Conservation (phyloP, 169 alveolate species). For the Babesia bigemina region DNA sequence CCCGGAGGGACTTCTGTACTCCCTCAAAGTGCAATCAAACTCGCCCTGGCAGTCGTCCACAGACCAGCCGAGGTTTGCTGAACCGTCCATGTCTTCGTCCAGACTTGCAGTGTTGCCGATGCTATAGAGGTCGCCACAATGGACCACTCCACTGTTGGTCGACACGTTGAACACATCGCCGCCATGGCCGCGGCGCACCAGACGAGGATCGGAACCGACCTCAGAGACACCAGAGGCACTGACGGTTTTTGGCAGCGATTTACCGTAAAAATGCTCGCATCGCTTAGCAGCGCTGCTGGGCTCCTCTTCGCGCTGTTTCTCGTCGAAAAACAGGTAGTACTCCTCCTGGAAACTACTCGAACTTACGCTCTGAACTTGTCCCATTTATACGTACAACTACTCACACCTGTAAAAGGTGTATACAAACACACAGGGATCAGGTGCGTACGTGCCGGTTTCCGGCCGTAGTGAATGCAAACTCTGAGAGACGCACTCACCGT, state of each 20-base stretch:
- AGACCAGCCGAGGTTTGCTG: background rate
- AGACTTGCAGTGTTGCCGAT: background rate
- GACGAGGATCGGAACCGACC: background rate
- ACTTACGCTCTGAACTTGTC: conserved; percentile 37
- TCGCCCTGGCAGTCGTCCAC: conserved; percentile 70
- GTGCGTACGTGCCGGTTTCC: background rate
- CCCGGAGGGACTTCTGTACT: conserved; percentile 75
- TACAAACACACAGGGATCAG: background rate
- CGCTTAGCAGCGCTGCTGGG: background rate
- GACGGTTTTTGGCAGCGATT: background rate
- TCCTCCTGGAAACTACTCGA: conserved; percentile 35
- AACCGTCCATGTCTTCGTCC: background rate
- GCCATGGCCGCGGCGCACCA: conserved; percentile 7
- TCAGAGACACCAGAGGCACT: background rate
- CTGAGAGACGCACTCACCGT: background rate
- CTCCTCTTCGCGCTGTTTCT: background rate
- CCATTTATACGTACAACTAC: conserved; percentile 2
- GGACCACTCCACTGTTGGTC: background rate
- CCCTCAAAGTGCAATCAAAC: conserved; percentile 71
- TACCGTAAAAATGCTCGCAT: too few species aligned
- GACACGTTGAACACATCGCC: conserved; percentile 25
- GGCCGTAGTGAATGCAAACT: background rate
- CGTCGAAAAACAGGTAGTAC: conserved; percentile 36
- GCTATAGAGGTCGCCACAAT: background rate
- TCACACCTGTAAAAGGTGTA: conserved; percentile 8